A percentile compares a stretch with the other conserved stretches of the same genome.
Conservation (phyloP, 2,329 filamentous ascomycete species). For the Botryosphaeria dothidea region DNA sequence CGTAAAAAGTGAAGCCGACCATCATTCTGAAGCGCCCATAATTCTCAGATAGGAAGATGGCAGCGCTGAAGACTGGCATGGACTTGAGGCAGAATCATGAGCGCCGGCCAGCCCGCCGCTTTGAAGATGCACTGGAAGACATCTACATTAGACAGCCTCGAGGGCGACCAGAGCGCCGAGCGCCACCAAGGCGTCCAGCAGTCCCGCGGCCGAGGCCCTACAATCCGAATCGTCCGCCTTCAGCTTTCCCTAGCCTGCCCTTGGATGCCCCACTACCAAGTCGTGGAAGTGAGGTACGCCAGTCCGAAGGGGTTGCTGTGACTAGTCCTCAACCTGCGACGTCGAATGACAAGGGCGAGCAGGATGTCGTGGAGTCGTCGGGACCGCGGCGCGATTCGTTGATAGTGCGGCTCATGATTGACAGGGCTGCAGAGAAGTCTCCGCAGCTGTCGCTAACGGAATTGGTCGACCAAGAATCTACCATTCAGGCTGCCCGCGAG, state of each 20-base stretch:
- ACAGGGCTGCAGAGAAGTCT: neutral
- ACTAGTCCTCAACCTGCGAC: neutral
- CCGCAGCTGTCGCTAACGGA: neutral
- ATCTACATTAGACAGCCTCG: no score
- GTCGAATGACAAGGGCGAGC: no score
- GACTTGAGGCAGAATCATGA: neutral
- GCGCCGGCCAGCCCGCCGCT: neutral
- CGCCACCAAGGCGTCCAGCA: no score
- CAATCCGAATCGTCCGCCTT: neutral
- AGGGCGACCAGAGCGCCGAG: no score
- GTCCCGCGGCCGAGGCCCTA: conserved; percentile 10
- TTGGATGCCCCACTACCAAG: no score
- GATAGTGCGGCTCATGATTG: neutral
- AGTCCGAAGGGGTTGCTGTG: neutral
- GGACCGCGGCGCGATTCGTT: no score
- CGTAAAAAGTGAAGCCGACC: no score
- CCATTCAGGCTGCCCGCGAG: neutral
- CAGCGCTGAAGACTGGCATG: no score
- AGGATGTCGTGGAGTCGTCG: neutral
- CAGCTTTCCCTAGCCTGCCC: conserved; percentile 12
- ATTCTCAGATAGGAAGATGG: no score
- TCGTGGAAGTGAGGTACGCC: neutral
- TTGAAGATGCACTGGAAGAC: neutral
- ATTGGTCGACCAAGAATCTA: neutral
- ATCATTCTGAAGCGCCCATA: no score